A percentile compares a stretch with the other conserved stretches of the same genome.
Conservation (phyloP, 306 rosid species). For the Quercus berberidifolia region DNA sequence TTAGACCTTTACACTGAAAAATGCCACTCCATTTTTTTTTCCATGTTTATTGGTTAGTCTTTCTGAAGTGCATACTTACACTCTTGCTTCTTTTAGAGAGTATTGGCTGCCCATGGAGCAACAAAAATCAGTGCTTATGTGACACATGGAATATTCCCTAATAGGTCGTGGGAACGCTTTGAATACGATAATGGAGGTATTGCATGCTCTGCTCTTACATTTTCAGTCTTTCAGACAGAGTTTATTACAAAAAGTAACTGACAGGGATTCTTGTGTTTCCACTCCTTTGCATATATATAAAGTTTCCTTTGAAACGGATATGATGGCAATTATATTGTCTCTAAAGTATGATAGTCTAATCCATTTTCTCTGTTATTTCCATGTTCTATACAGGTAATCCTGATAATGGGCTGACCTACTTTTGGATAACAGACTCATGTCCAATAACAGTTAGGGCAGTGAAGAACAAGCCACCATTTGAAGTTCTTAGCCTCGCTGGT, state of each 20-base stretch:
- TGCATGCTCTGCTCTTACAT: slow-evolving; percentile 18
- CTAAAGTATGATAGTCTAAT: neutral
- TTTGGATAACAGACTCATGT: slow-evolving; percentile 97
- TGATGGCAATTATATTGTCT: neutral
- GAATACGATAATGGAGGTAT: slow-evolving; percentile 71
- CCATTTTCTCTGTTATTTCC: neutral
- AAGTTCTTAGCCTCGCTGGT: slow-evolving; percentile 81
- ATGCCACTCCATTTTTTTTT: neutral
- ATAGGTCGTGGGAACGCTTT: slow-evolving; percentile 89
- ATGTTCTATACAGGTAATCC: slow-evolving; percentile 55
- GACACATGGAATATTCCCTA: slow-evolving; percentile 96
- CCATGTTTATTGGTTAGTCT: neutral
- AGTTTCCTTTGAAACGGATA: slow-evolving; percentile 6
- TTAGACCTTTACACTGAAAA: neutral
- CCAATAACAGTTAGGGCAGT: slow-evolving; percentile 76
- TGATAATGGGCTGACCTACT: slow-evolving; percentile 65
- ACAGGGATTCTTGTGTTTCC: neutral
- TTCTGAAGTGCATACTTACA: slow-evolving; percentile 5
- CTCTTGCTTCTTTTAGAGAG: slow-evolving; percentile 57
- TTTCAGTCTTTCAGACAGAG: neutral
- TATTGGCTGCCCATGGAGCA: slow-evolving; percentile 88
- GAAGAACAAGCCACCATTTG: slow-evolving; percentile 71
- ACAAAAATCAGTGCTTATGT: slow-evolving; percentile 91
- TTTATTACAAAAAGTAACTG: neutral
- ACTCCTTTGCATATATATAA: neutral